A percentile compares a stretch with the other conserved stretches of the same genome.
phyloP scores from a whole-genome alignment of 352 stramenopile genomes.

The Phytopythium chamaehyphon region DNA sequence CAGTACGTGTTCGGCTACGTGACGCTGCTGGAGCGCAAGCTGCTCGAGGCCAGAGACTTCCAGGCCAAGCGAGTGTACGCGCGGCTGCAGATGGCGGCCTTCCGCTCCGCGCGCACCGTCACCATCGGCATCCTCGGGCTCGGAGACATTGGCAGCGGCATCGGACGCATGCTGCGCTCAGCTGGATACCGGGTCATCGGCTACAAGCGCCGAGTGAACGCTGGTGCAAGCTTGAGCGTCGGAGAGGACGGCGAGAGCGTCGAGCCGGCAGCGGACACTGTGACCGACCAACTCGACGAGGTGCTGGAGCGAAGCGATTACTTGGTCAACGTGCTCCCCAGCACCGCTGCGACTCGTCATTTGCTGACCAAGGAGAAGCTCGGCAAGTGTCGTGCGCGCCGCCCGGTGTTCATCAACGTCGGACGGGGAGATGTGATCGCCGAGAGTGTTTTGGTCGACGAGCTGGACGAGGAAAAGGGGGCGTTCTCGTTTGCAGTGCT shows the following conservation, averaged over 20 bases:
- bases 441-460: conserved; percentile 49
- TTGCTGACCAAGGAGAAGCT: conserved; percentile 59
- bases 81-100: conserved; percentile 24
- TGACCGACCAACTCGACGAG: conserved; percentile 47
- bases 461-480: conserved; percentile 42
- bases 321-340: conserved; percentile 80
- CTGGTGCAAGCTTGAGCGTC: not conserved
- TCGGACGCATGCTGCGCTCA: conserved; percentile 34
- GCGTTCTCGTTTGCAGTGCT: conserved; percentile 61
- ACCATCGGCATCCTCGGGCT: conserved; percentile 47
- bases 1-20: conserved; percentile 38
- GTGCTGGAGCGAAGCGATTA: conserved; percentile 64
- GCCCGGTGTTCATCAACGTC: conserved; percentile 85
- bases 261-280: conserved; percentile 15
- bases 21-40: conserved; percentile 32
- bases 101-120: conserved; percentile 24
- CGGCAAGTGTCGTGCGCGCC: conserved; percentile 27
- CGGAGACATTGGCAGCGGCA: conserved; percentile 47
- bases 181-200: conserved; percentile 49
- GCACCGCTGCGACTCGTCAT: conserved; percentile 59
- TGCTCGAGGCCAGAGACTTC: conserved; percentile 26
- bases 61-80: conserved; percentile 24
- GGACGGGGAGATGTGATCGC: conserved; percentile 79
- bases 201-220: conserved; percentile 45
- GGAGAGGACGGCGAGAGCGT: conserved; percentile 7